Evolutionary conservation across 2,329 filamentous ascomycete genomes (phyloP), one percentile per base, ranked within the genome.

Genomic region (Paecilomyces fulvus): DNA sequence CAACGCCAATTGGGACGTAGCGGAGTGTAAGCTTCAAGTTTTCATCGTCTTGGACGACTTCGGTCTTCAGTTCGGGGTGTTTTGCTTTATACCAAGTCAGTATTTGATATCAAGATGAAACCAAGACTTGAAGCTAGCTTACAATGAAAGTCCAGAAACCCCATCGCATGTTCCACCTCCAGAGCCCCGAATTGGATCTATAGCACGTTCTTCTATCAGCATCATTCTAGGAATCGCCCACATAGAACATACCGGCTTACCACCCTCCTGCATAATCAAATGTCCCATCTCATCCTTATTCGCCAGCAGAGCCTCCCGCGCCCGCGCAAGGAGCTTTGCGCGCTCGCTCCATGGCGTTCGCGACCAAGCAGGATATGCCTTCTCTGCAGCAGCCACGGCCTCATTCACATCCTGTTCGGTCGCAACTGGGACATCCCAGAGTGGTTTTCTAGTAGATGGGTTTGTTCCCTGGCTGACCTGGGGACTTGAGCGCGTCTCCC

Each of bases 201-300:
- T 33, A 51, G 20, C 21, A 50, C 4, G 6, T 25, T 23, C 4
- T 25, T 23, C 4, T 17, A 43, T n/a, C n/a, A n/a, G 28, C 43
- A 14, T 25, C 21, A 21, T 3, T 21, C 21, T 21, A 21, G 3
- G 21, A 21, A 21, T 21, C 21, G 21, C 21, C 21, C 21, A 21
- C 21, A 3, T 3, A 21, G n/a, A 11, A 31, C 62, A 31, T 60
- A 76, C 70, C 5, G 80, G 80, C 65, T 82, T 82, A n/a, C 80
- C 80, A 23, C 77, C 78, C 66, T 82, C 80, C 54, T 69, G 72
- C 61, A 72, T 73, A 43, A 82, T 65, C 9, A 82, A 68, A 37
- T 73, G 70, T 12, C 71, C 66, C 51, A 83, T 69, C 52, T 78
- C 73, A 0, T 75, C 69, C 5, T 70, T 64, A 49, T 80, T 70